Conservation (phyloP, 345 rosid species). For the Syzygium grande region DNA sequence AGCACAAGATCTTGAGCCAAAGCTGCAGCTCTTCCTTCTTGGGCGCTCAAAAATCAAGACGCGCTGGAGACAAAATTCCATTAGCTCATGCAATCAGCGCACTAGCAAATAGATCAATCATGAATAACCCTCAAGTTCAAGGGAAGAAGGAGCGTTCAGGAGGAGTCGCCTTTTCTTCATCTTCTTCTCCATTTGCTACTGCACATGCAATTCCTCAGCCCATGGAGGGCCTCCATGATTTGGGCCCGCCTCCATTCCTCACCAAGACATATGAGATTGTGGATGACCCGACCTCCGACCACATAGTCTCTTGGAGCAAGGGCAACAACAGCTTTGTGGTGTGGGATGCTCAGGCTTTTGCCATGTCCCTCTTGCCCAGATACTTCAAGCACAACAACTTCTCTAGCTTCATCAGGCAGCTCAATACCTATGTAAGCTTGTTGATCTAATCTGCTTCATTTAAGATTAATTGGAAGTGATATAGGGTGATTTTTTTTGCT, state of each 20-base stretch:
- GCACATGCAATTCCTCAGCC: conserved; percentile 5
- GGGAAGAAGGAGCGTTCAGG: neutral
- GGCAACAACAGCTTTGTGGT: conserved; percentile 15
- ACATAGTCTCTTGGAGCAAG: conserved; percentile 9
- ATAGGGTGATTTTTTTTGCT: neutral
- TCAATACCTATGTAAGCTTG: conserved; percentile 65
- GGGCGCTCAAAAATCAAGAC: neutral
- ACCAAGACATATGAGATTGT: conserved; percentile 19
- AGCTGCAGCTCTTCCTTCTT: neutral
- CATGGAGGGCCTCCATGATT: neutral
- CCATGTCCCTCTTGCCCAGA: conserved; percentile 45
- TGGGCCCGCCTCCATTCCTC: conserved; percentile 13
- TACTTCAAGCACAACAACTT: conserved; percentile 77
- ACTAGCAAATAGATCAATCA: neutral
- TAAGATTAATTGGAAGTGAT: neutral
- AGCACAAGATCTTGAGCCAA: neutral
- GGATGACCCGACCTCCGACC: conserved; percentile 12
- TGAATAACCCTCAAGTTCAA: neutral
- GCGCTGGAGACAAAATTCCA: neutral
- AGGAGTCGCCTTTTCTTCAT: neutral
- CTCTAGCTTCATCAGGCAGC: conserved; percentile 82
- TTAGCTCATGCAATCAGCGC: neutral
- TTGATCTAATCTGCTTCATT: neutral
- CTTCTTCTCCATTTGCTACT: neutral
- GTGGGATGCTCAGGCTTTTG: conserved; percentile 20